Evolutionary conservation across 208 protist genomes (phyloP).

Genomic region (Crithidia acanthocephali): DNA sequence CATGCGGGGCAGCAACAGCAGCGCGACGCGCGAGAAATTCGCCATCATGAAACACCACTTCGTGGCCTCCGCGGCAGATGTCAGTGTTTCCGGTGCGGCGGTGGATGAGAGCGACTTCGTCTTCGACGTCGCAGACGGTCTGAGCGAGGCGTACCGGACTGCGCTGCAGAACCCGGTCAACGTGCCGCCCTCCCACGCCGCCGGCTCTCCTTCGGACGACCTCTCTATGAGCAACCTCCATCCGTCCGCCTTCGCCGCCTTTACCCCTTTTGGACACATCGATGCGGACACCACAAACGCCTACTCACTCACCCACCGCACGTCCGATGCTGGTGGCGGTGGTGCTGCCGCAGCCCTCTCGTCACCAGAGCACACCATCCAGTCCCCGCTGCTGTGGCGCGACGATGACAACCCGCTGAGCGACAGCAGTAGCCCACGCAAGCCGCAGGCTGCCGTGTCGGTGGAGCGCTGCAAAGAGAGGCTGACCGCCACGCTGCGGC

Average conservation of each 20-base stretch:
- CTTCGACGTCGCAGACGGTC: constrained; percentile 4
- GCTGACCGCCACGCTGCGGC: constrained; percentile 23
- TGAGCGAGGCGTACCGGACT: background rate
- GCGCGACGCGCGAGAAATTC: constrained; percentile 12
- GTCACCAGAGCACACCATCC: background rate
- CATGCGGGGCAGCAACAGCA: constrained; percentile 22
- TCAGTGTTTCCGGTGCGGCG: background rate
- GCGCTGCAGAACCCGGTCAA: background rate
- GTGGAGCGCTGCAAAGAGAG: background rate
- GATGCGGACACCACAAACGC: background rate
- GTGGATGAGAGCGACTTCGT: constrained; percentile 19
- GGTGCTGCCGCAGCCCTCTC: background rate
- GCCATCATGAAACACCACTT: constrained; percentile 3
- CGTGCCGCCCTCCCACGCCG: background rate
- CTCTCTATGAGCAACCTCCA: constrained; percentile 1
- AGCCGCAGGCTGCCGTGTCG: too few species aligned
- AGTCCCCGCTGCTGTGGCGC: background rate
- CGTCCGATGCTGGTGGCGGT: background rate
- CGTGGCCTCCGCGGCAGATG: background rate
- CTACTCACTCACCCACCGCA: too few species aligned
- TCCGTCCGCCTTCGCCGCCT: background rate
- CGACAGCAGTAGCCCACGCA: background rate
- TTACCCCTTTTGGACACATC: background rate
- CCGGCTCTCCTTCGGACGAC: background rate
- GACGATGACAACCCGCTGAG: constrained; percentile 8